Evolutionary conservation across 2,329 filamentous ascomycete genomes (phyloP).

Genomic region (Colletotrichum incanum): DNA sequence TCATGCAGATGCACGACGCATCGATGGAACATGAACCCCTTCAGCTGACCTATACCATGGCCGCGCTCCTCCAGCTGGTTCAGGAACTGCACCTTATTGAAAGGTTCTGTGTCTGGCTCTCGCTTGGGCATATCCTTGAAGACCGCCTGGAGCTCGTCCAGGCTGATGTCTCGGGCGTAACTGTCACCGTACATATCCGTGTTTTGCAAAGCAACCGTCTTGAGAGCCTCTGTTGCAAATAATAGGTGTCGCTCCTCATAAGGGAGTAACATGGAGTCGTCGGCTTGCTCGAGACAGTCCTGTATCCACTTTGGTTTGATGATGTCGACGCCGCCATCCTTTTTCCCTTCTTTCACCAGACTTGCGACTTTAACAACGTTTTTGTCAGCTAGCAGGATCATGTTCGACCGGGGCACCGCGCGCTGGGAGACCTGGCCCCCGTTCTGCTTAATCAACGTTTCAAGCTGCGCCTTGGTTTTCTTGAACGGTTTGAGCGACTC

Average conservation of each 20-base stretch:
- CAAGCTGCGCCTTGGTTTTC: slow-evolving; percentile 84
- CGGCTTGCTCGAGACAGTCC: slow-evolving; percentile 79
- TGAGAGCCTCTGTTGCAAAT: slow-evolving; percentile 72
- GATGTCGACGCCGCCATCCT: slow-evolving; percentile 78
- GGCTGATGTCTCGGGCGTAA: slow-evolving; percentile 79
- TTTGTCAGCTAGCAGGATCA: slow-evolving; percentile 85
- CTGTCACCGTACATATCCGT: slow-evolving; percentile 88
- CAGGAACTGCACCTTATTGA: slow-evolving; percentile 65
- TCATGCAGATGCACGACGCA: slow-evolving; percentile 60
- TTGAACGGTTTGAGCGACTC: slow-evolving; percentile 80
- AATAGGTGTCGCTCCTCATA: slow-evolving; percentile 79
- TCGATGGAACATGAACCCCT: slow-evolving; percentile 67
- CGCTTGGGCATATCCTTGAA: slow-evolving; percentile 67
- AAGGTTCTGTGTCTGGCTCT: slow-evolving; percentile 54
- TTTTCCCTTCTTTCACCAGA: slow-evolving; percentile 82
- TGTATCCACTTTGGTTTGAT: slow-evolving; percentile 86
- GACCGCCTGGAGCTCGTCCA: slow-evolving; percentile 73
- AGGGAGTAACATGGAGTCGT: slow-evolving; percentile 74
- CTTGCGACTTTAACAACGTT: slow-evolving; percentile 86
- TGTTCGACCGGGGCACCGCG: slow-evolving; percentile 72
- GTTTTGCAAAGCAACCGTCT: slow-evolving; percentile 70
- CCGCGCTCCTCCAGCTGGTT: slow-evolving; percentile 70
- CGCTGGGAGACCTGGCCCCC: slow-evolving; percentile 87
- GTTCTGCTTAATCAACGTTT: slow-evolving; percentile 85
- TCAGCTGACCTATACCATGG: slow-evolving; percentile 66